A percentile compares a stretch with the other conserved stretches of the same genome.
phyloP scores from a whole-genome alignment of 192 early-diverging fungal species.

The Chytriomyces hyalinus region DNA sequence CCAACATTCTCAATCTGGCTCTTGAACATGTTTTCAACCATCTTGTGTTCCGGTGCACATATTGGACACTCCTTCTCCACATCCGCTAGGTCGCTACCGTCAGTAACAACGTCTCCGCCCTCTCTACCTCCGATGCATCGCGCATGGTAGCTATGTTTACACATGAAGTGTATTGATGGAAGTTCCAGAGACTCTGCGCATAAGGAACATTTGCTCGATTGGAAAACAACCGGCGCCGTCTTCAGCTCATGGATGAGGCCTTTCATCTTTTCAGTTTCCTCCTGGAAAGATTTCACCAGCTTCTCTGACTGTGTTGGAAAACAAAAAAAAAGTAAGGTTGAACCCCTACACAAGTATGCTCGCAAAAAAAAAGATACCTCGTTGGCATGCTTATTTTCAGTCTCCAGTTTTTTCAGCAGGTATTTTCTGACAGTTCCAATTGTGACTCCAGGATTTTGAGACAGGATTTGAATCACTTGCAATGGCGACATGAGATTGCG shows the following conservation, averaged over 20 bases:
- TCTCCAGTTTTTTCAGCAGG: slow-evolving; percentile 76
- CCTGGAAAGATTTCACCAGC: slow-evolving; percentile 75
- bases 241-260: slow-evolving; percentile 84
- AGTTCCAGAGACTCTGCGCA: slow-evolving; percentile 72
- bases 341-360: background rate
- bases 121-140: slow-evolving; percentile 52
- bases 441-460: slow-evolving; percentile 78
- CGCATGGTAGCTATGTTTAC: slow-evolving; percentile 94
- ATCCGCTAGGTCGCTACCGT: background rate
- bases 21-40: slow-evolving; percentile 78
- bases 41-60: slow-evolving; percentile 83
- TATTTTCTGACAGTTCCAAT: slow-evolving; percentile 87
- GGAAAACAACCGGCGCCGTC: slow-evolving; percentile 57
- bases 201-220: slow-evolving; percentile 53
- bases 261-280: slow-evolving; percentile 78
- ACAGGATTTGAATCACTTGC: slow-evolving; percentile 86
- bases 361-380: slow-evolving; percentile 48
- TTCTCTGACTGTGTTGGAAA: slow-evolving; percentile 54
- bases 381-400: slow-evolving; percentile 68
- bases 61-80: slow-evolving; percentile 51
- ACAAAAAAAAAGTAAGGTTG: background rate
- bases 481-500: slow-evolving; percentile 86
- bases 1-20: slow-evolving; percentile 78
- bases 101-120: background rate
- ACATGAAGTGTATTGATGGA: slow-evolving; percentile 92